A percentile compares a stretch with the other conserved stretches of the same genome.
These are phyloP conservation scores for Dacryopinax primogenitus DNA, from an alignment of 768 basidiomycete genomes.

Conservation along the genomic window DNA sequence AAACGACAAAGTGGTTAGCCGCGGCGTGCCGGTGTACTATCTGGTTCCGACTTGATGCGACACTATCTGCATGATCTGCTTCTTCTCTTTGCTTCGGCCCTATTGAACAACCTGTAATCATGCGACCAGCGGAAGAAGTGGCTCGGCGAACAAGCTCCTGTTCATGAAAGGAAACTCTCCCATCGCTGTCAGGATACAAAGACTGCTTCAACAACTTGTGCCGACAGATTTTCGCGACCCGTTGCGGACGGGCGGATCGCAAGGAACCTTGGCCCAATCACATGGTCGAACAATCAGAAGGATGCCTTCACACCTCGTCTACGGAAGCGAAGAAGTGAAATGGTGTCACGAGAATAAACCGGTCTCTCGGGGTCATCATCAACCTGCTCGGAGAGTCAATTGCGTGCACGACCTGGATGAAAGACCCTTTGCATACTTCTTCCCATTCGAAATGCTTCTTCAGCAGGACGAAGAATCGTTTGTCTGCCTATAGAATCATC, in stretches of 20 bases:
- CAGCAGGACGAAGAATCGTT: slow-evolving; percentile 66
- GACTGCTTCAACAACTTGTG: neutral
- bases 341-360: slow-evolving; percentile 50
- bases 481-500: slow-evolving; percentile 52
- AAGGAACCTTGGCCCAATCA: neutral
- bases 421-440: slow-evolving; percentile 35
- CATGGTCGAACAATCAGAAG: neutral
- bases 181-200: neutral
- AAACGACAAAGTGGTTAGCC: neutral
- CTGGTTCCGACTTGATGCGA: neutral
- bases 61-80: neutral
- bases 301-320: neutral
- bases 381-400: slow-evolving; percentile 32
- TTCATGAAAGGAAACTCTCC: neutral
- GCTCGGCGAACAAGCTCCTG: neutral
- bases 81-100: neutral
- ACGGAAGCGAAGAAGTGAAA: slow-evolving; percentile 44
- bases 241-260: neutral
- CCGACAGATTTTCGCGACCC: no score
- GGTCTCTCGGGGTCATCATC: slow-evolving; percentile 47
- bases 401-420: neutral
- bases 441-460: slow-evolving; percentile 66
- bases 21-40: neutral
- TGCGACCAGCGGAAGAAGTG: neutral
- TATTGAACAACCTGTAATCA: neutral